Evolutionary conservation across 805 yeast species (phyloP), one percentile per base, ranked within the genome.

Genomic region (Lachancea mirantina): DNA sequence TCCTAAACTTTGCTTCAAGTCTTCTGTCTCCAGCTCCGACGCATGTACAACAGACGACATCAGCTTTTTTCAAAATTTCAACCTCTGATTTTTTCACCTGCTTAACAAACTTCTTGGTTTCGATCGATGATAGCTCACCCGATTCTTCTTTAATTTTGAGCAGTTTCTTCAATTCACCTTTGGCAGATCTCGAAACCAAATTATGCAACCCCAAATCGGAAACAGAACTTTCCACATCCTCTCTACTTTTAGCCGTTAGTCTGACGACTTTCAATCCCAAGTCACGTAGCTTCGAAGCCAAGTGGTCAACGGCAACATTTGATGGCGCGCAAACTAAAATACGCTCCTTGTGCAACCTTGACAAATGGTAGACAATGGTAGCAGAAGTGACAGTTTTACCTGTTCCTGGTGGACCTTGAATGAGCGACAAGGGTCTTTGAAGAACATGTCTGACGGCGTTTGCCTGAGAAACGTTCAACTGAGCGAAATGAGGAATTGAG

Each of bases 371-470:
- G 19, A 87, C 73, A 37, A 88, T 83, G 0, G 94, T 78, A 2
- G 95, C 89, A 0, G 95, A 84, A 0, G 95, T 87, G 10, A 84
- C 94, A 1, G 96, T 88, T 52, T 88, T 88, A 54, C 96, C 96
- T 0, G 96, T 88, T 42, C 95, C 95, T 3, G 96, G 96, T 7
- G 96, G 96, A 11, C 96, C 96, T 56, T 88, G 96, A 41, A 85
- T 84, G 43, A 85, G 66, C 5, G 92, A 73, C 26, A 87, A 63
- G 2, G 94, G 95, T 43, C 75, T 66, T 46, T 70, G 71, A 37
- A 85, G 56, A 0, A 79, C 94, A 8, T 68, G 58, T 32, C 69
- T 65, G 16, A 88, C 85, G 0, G 96, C 96, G 47, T 71, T 73
- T 2, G 71, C 70, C 56, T 88, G 96, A 2, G 95, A 84, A 6